Base-by-base conservation (phyloP, 345 rosid genomes). In the Trapa incisa region DNA sequence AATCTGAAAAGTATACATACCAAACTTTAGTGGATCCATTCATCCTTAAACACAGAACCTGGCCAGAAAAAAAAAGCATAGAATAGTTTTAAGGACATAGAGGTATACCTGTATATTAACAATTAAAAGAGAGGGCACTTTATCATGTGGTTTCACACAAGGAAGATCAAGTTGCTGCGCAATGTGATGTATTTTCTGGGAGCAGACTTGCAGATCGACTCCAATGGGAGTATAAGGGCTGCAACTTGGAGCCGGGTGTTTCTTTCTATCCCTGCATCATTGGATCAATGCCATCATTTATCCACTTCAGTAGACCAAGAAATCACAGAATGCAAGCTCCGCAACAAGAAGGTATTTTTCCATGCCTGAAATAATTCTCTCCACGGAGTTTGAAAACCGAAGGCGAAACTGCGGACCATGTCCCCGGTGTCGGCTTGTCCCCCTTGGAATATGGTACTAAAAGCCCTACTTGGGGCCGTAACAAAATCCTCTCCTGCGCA, bases 91-190 rank as follows among this genome's bases (percentile, higher is more conserved):
- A 65, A 47, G 54, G 43, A 65, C 41, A n/a, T 22, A 37, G 67
- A 69, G 48, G 16, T 58, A 22, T 47, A 85, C 87, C 84, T 90
- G 97, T 61, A 88, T 82, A 74, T 90, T 90, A 63, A 90, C 82
- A 57, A 90, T 83, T 56, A 90, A 73, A 45, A 87, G 82, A 42
- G 76, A 65, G 0, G 95, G 95, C 15, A 83, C 64, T 56, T 83
- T 76, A 1, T 74, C 81, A 35, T 77, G 73, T 0, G 82, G 41
- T 65, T 80, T 82, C 37, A 81, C 67, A 17, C 66, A 65, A 68
- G 92, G 92, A 50, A 85, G 91, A 71, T 88, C 95, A 48, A 90
- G 81, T 68, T 88, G 85, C 56, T 83, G 92, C 71, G 95, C 92
- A 77, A 88, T 90, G 75, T 88, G 95, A 74, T 71, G 72, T 33